Percentiles rank a stretch among this genome's conserved stretches.
Conservation (phyloP, 2,329 filamentous ascomycete genomes). For the Calycina herbarum region DNA sequence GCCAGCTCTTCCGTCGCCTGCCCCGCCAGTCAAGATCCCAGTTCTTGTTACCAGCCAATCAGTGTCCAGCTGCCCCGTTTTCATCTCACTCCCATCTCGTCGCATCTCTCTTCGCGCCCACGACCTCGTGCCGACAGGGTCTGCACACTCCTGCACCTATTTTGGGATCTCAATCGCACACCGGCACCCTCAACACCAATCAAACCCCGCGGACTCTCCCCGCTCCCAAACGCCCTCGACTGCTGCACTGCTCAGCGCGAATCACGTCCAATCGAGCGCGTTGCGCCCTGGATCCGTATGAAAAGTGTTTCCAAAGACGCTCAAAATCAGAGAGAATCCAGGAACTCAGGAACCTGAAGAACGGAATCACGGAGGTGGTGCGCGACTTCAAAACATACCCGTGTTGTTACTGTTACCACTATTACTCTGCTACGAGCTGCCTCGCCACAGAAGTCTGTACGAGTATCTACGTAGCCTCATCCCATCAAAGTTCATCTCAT, state of each 20-base stretch:
- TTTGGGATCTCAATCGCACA: neutral
- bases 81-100: neutral
- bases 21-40: constrained; percentile 7
- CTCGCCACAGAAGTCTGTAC: constrained; percentile 1
- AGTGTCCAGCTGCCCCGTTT: constrained; percentile 17
- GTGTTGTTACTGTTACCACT: neutral
- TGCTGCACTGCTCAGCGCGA: constrained; percentile 22
- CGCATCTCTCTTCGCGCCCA: constrained; percentile 2
- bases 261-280: constrained; percentile 30
- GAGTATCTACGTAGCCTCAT: constrained; percentile 4
- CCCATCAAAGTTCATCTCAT: constrained; percentile 1
- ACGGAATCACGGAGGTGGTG: neutral
- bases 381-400: neutral
- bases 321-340: neutral
- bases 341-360: neutral
- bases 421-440: neutral
- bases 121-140: constrained; percentile 4
- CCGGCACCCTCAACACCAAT: neutral
- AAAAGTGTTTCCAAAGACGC: neutral
- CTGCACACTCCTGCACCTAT: constrained; percentile 4
- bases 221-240: constrained; percentile 26
- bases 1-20: neutral
- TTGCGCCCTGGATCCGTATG: constrained; percentile 8
- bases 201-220: constrained; percentile 10
- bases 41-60: neutral